These are phyloP conservation scores for Sordariomycetes sp. DNA, from an alignment of 2,329 filamentous ascomycete genomes.

Conservation along the genomic window DNA sequence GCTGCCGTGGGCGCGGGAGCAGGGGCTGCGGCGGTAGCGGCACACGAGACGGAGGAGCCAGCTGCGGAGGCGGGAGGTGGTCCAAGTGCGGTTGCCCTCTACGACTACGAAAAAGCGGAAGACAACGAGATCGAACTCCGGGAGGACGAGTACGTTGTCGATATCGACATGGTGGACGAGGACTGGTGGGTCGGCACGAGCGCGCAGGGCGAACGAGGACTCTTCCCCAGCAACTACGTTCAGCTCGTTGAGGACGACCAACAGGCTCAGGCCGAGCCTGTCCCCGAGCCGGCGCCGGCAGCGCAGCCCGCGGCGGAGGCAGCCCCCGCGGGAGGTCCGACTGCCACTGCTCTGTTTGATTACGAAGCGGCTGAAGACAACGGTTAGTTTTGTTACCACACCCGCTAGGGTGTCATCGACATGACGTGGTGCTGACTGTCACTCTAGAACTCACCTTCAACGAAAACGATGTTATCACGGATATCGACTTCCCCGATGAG, in stretches of 20 bases:
- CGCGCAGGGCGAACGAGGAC: slow-evolving; percentile 66
- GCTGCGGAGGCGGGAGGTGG: slow-evolving; percentile 23
- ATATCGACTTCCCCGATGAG: slow-evolving; percentile 91
- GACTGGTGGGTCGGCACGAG: slow-evolving; percentile 99
- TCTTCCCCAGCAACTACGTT: slow-evolving; percentile 97
- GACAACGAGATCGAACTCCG: slow-evolving; percentile 90
- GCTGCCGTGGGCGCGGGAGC: not conserved
- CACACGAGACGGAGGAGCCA: slow-evolving; percentile 4
- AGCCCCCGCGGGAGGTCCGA: slow-evolving; percentile 36
- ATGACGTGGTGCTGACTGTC: not conserved
- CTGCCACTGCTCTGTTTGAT: slow-evolving; percentile 81
- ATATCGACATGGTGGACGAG: slow-evolving; percentile 95
- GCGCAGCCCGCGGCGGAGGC: slow-evolving; percentile 26
- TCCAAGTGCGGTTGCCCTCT: slow-evolving; percentile 70
- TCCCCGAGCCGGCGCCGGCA: slow-evolving; percentile 12
- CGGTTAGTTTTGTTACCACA: slow-evolving; percentile 29
- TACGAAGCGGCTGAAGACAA: slow-evolving; percentile 98
- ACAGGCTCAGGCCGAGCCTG: slow-evolving; percentile 13
- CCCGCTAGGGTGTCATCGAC: not conserved
- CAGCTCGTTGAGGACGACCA: slow-evolving; percentile 58
- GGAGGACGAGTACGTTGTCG: slow-evolving; percentile 78
- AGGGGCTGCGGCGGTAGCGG: slow-evolving; percentile 1
- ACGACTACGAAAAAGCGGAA: slow-evolving; percentile 96
- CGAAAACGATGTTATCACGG: slow-evolving; percentile 72
- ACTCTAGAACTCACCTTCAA: slow-evolving; percentile 63